Conservation (phyloP, 768 basidiomycete species). For the Hypholoma fasciculare region DNA sequence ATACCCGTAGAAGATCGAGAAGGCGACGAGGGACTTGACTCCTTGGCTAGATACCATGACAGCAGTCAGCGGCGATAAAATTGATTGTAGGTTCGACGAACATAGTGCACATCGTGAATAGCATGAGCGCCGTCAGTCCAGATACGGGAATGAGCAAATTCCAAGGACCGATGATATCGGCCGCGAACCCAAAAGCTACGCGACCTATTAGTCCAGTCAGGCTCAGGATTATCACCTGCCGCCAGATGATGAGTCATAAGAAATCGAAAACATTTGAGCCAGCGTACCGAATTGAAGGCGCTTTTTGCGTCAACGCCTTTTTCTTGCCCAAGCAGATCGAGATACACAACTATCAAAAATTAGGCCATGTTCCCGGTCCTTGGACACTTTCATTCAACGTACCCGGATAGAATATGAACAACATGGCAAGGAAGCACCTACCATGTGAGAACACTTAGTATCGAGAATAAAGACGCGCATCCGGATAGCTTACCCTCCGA, state of each 20-base stretch:
- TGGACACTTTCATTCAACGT: slow-evolving; percentile 8
- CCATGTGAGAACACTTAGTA: not conserved
- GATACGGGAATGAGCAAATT: slow-evolving; percentile 35
- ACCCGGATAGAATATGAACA: slow-evolving; percentile 39
- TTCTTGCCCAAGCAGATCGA: slow-evolving; percentile 48
- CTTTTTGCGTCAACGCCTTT: slow-evolving; percentile 39
- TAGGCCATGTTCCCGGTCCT: no score
- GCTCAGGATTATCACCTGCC: slow-evolving; percentile 38
- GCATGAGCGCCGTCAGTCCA: slow-evolving; percentile 35
- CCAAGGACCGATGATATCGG: slow-evolving; percentile 37
- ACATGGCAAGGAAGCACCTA: slow-evolving; percentile 18
- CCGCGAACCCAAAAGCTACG: slow-evolving; percentile 32
- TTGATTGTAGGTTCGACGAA: slow-evolving; percentile 17
- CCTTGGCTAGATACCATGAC: slow-evolving; percentile 25
- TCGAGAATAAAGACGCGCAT: not conserved
- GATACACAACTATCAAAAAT: slow-evolving; percentile 42
- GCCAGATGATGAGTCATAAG: slow-evolving; percentile 10
- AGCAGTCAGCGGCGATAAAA: not conserved
- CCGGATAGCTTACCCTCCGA: slow-evolving; percentile 24
- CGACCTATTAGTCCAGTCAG: slow-evolving; percentile 34
- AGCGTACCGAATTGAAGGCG: slow-evolving; percentile 49
- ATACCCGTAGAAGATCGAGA: slow-evolving; percentile 47
- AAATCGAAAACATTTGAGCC: not conserved
- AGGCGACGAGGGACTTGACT: slow-evolving; percentile 34
- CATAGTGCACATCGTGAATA: slow-evolving; percentile 39